A percentile compares a stretch with the other conserved stretches of the same genome.
Conservation (phyloP, 1,284 basidiomycete species). For the Fereydounia khargensis region DNA sequence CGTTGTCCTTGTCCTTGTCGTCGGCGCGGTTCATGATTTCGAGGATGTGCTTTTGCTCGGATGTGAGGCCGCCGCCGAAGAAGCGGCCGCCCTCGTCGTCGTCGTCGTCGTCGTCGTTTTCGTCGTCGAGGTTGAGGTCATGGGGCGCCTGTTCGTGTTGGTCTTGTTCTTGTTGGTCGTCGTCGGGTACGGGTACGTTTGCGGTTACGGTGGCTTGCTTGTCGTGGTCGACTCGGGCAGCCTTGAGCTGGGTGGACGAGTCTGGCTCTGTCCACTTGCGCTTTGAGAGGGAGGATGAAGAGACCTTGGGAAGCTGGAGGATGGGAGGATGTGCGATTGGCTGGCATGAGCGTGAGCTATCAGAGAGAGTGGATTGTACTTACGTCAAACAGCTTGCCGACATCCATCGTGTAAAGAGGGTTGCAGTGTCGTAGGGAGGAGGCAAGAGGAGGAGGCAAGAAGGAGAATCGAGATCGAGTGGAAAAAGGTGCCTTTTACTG, state of each 20-base stretch:
- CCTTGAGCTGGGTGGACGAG: no score
- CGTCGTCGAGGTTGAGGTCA: slow-evolving; percentile 13
- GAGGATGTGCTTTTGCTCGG: slow-evolving; percentile 47
- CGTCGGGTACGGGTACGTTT: slow-evolving; percentile 48
- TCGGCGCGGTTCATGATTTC: slow-evolving; percentile 45
- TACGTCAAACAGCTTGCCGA: slow-evolving; percentile 54
- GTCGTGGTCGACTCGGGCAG: slow-evolving; percentile 46
- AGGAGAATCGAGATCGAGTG: slow-evolving; percentile 2
- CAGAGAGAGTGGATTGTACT: background rate
- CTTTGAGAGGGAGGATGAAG: slow-evolving; percentile 50
- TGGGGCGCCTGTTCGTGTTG: no score
- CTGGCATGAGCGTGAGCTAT: background rate
- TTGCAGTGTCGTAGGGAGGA: background rate
- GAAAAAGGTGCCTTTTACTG: no score
- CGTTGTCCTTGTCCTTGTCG: background rate
- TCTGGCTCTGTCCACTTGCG: slow-evolving; percentile 45
- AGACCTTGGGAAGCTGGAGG: slow-evolving; percentile 38
- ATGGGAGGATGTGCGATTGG: background rate
- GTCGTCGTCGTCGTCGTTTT: slow-evolving; percentile 12
- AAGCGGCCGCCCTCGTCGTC: slow-evolving; percentile 53
- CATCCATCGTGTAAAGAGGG: slow-evolving; percentile 36
- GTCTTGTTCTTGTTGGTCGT: no score
- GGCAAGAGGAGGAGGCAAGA: background rate
- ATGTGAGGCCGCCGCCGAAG: slow-evolving; percentile 51
- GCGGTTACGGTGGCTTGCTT: slow-evolving; percentile 51